Evolutionary conservation across 2,329 filamentous ascomycete genomes (phyloP).

Genomic region (Calonectria leucothoes): DNA sequence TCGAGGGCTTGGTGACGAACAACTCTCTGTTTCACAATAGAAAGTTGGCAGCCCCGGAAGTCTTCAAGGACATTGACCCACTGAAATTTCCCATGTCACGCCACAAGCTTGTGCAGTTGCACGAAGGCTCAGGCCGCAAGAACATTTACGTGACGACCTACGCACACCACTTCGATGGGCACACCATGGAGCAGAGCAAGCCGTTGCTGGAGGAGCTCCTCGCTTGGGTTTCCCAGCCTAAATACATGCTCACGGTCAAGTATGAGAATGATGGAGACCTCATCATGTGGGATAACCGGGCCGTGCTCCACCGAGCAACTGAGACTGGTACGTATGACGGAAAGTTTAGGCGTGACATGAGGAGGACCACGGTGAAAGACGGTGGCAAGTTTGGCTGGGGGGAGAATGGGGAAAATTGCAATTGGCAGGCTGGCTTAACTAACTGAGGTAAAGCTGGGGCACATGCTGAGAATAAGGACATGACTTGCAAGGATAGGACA

Average conservation of each 20-base stretch:
- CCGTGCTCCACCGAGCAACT: conserved; percentile 1
- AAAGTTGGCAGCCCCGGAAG: conserved; percentile 2
- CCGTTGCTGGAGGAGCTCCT: not conserved
- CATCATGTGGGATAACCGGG: conserved; percentile 13
- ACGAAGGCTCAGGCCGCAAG: conserved; percentile 2
- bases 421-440: not conserved
- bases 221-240: conserved; percentile 5
- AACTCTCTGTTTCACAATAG: conserved; percentile 6
- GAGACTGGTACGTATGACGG: not conserved
- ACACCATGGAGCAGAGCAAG: conserved; percentile 5
- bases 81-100: conserved; percentile 4
- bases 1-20: not conserved
- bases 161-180: conserved; percentile 8
- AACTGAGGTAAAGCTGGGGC: not conserved
- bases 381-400: conserved; percentile 6
- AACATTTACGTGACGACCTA: conserved; percentile 5
- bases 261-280: conserved; percentile 10
- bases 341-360: conserved; percentile 5
- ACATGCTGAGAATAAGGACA: not conserved
- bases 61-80: not conserved
- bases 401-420: not conserved
- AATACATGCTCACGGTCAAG: not conserved
- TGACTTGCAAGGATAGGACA: not conserved
- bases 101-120: not conserved
- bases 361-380: conserved; percentile 7